These are phyloP conservation scores for Fusarium oligoseptatum DNA, from an alignment of 2,329 filamentous ascomycete species.

Conservation along the genomic window DNA sequence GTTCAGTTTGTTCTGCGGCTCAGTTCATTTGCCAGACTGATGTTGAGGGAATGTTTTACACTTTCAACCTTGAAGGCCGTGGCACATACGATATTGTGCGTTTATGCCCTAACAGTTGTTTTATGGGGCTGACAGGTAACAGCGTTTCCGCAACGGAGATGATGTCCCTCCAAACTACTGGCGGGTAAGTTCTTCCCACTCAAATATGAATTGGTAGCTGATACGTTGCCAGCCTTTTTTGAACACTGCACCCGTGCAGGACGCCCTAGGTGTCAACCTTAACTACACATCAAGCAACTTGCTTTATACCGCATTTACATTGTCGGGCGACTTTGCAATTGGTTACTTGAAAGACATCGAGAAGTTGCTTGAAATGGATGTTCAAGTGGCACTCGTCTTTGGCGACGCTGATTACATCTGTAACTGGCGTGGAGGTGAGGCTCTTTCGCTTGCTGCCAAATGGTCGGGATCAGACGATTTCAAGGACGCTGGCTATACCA, in stretches of 20 bases:
- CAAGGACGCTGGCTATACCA: conserved; percentile 14
- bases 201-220: not conserved
- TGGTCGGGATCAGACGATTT: conserved; percentile 8
- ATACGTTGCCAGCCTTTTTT: not conserved
- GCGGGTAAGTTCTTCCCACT: not conserved
- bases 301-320: conserved; percentile 11
- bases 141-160: conserved; percentile 11
- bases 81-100: conserved; percentile 31
- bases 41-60: conserved; percentile 25
- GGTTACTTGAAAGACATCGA: conserved; percentile 17
- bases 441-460: conserved; percentile 9
- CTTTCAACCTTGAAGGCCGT: conserved; percentile 14
- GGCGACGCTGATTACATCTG: conserved; percentile 30
- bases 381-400: conserved; percentile 19
- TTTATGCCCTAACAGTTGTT: not conserved
- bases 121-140: not conserved
- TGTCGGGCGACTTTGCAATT: conserved; percentile 17
- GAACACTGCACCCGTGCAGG: conserved; percentile 17
- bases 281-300: conserved; percentile 27
- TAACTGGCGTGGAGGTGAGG: conserved; percentile 29
- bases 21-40: conserved; percentile 19
- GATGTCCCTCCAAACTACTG: conserved; percentile 18
- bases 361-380: conserved; percentile 12
- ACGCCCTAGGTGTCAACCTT: conserved; percentile 17
- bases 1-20: conserved; percentile 10